Evolutionary conservation across 148 eudicot species (phyloP).

Genomic region (Salicornia ramosissima): DNA sequence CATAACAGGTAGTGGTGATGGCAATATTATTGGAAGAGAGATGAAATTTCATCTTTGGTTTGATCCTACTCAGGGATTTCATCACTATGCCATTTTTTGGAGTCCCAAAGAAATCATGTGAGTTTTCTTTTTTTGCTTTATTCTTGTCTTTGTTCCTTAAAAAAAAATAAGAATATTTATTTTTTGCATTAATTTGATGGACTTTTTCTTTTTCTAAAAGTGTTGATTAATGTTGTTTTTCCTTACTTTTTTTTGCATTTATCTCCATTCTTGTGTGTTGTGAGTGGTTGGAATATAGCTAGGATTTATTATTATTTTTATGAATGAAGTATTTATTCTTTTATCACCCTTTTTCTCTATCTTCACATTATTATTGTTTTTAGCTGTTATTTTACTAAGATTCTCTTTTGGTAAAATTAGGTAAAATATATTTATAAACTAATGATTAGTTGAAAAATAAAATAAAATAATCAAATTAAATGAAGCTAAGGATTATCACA

Average conservation of each 20-base stretch:
- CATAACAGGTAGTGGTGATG: constrained; percentile 90
- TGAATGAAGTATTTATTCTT: neutral
- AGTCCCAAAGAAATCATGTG: constrained; percentile 78
- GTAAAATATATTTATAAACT: no score
- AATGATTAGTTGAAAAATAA: no score
- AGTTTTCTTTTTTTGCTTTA: constrained; percentile 17
- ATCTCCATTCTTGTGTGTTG: neutral
- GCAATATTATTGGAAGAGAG: constrained; percentile 82
- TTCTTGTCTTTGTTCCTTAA: neutral
- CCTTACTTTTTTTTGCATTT: neutral
- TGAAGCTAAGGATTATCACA: no score
- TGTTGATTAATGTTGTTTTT: neutral
- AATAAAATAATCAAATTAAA: no score
- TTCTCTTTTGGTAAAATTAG: no score
- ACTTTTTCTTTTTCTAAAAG: neutral
- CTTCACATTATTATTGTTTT: neutral
- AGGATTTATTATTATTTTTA: neutral
- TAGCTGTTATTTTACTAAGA: no score
- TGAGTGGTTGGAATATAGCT: constrained; percentile 3
- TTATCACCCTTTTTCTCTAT: neutral
- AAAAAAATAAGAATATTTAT: neutral
- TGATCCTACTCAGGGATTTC: constrained; percentile 78
- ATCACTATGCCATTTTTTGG: constrained; percentile 92
- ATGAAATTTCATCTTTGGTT: constrained; percentile 95
- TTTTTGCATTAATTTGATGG: constrained; percentile 2